phyloP scores from a whole-genome alignment of 1,284 basidiomycete genomes.

The Cutaneotrichosporon sp. region DNA sequence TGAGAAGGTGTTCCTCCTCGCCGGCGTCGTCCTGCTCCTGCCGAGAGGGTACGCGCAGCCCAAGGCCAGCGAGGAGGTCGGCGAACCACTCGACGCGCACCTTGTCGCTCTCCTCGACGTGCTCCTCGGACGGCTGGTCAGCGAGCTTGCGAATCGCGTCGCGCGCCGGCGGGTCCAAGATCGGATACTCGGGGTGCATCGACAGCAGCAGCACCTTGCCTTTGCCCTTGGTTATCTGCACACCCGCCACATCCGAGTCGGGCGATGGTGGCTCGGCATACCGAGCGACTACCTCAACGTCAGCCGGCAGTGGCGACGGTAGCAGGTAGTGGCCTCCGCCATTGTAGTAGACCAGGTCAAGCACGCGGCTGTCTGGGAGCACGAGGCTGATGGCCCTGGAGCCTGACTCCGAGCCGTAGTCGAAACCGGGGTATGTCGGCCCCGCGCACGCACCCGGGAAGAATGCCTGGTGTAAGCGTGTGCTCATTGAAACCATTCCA shows the following conservation, averaged over 20 bases:
- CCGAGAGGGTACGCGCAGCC: slow-evolving; percentile 23
- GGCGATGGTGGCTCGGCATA: slow-evolving; percentile 37
- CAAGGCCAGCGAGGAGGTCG: slow-evolving; percentile 35
- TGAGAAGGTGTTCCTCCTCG: slow-evolving; percentile 37
- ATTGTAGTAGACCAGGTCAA: slow-evolving; percentile 54
- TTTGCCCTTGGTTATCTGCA: slow-evolving; percentile 53
- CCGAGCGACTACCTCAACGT: slow-evolving; percentile 46
- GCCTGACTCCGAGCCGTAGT: slow-evolving; percentile 52
- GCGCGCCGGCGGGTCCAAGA: slow-evolving; percentile 51
- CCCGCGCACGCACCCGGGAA: slow-evolving; percentile 55
- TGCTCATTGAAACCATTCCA: no score
- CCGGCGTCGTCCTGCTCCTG: neutral
- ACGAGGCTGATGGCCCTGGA: slow-evolving; percentile 46
- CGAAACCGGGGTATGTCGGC: slow-evolving; percentile 57
- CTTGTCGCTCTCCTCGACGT: slow-evolving; percentile 34
- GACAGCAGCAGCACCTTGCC: slow-evolving; percentile 62
- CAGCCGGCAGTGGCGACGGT: slow-evolving; percentile 31
- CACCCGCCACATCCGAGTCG: slow-evolving; percentile 51
- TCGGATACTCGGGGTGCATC: slow-evolving; percentile 61
- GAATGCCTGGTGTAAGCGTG: slow-evolving; percentile 50
- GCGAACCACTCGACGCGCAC: slow-evolving; percentile 44
- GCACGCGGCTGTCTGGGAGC: slow-evolving; percentile 24
- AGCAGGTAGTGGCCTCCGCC: slow-evolving; percentile 54
- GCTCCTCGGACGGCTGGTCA: slow-evolving; percentile 25
- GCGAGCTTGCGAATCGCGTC: slow-evolving; percentile 42